Evolutionary conservation across 176 grass and related monocot genomes (phyloP), one percentile per base, ranked within the genome.

Genomic region (Zoysia pacifica): DNA sequence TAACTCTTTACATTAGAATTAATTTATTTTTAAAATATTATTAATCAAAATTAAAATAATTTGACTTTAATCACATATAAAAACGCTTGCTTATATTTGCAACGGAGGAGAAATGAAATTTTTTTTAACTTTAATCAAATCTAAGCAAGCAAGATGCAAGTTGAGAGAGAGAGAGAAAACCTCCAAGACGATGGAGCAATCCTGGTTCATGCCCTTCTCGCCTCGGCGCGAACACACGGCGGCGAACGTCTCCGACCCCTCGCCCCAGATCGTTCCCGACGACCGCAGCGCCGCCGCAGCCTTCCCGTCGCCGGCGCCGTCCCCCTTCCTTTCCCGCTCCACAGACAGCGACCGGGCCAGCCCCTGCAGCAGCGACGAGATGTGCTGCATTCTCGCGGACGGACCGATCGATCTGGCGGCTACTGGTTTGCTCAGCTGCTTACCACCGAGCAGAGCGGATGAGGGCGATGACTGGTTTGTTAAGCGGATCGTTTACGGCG

Each of bases 191-290:
- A 99, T 86, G 82, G 86, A 88, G 82, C 93, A 83, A 74, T 96
- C 97, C 85, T 99, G 97, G 68, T 96, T 99, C 83, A 68, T 67
- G 46, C 97, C 97, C 83, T 99, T 99, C 86, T 99, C 92, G 80
- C 96, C 97, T 72, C 92, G 87, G 36, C 86, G 83, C n/a, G 97
- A 91, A 86, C 84, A 91, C n/a, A 86, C 97, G 65, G 97, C 90
- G 18, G 87, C 90, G 40, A 95, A 91, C 14, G 75, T 87, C n/a
- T 82, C 90, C 1, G 97, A 99, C 11, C 82, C 84, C 48, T 84
- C 70, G 76, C 88, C 82, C 48, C 83, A 63, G 38, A 95, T 39
- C 59, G 90, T 86, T 1, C 97, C 97, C 4, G 97, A 96, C 18
- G 92, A 79, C 43, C 81, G 65, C 79, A 99, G 80, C 45, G 93